These are phyloP conservation scores for Diaporthe helianthi DNA, from an alignment of 2,329 filamentous ascomycete genomes.

Conservation along the genomic window DNA sequence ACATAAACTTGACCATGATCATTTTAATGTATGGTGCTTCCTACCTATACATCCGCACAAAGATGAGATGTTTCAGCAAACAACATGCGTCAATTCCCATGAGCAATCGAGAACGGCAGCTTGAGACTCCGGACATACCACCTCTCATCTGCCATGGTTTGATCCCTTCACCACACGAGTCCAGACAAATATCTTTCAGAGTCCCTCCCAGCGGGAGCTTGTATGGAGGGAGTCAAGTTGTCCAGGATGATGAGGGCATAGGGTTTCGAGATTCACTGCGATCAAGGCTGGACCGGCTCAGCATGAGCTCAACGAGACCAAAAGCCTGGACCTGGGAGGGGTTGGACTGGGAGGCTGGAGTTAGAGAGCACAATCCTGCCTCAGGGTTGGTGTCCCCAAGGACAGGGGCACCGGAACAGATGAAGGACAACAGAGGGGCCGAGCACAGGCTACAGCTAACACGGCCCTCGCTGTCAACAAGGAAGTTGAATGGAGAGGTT, in stretches of 20 bases:
- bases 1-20: slow-evolving; percentile 70
- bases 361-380: no score
- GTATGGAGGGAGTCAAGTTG: background rate
- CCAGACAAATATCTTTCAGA: background rate
- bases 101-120: slow-evolving; percentile 4
- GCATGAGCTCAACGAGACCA: background rate
- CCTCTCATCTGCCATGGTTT: slow-evolving; percentile 26
- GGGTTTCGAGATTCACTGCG: background rate
- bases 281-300: background rate
- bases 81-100: slow-evolving; percentile 35
- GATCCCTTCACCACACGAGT: background rate
- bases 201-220: background rate
- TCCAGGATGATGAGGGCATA: background rate
- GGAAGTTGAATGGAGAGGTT: background rate
- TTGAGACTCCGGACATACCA: slow-evolving; percentile 1
- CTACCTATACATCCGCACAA: slow-evolving; percentile 69
- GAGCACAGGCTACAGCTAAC: background rate
- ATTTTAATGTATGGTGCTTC: slow-evolving; percentile 70
- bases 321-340: background rate
- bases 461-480: background rate
- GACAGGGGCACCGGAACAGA: background rate
- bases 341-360: background rate
- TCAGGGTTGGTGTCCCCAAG: slow-evolving; percentile 6
- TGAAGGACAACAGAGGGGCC: background rate
- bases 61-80: slow-evolving; percentile 50